A percentile compares a stretch with the other conserved stretches of the same genome.
phyloP scores from a whole-genome alignment of 2,329 filamentous ascomycete genomes.

The Aspergillus alliaceus region DNA sequence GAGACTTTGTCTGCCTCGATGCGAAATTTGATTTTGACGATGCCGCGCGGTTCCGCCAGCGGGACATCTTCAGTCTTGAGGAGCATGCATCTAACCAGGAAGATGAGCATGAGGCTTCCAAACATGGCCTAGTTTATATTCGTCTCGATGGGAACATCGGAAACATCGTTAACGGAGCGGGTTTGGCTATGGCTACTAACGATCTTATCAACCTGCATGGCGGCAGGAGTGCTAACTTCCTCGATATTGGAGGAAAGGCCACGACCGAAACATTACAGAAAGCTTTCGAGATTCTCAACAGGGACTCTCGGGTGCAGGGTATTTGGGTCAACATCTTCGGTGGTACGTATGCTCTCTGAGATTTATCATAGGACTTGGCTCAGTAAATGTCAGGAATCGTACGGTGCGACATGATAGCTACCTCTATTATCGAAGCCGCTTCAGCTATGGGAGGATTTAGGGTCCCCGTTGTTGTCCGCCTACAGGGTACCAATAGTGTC shows the following conservation, averaged over 20 bases:
- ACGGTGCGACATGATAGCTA: constrained; percentile 53
- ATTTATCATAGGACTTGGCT: not conserved
- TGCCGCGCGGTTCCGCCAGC: constrained; percentile 45
- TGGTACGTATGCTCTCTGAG: constrained; percentile 17
- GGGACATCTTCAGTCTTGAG: constrained; percentile 39
- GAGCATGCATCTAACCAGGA: constrained; percentile 34
- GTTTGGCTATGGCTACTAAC: constrained; percentile 38
- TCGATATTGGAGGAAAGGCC: constrained; percentile 33
- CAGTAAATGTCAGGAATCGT: constrained; percentile 43
- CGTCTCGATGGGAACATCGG: constrained; percentile 34
- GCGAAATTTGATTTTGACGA: constrained; percentile 53
- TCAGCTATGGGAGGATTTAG: constrained; percentile 37
- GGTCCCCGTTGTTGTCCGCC: constrained; percentile 48
- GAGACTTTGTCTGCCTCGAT: constrained; percentile 35
- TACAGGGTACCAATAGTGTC: constrained; percentile 51
- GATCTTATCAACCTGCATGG: constrained; percentile 28
- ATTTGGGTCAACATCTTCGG: constrained; percentile 60
- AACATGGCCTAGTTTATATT: constrained; percentile 31
- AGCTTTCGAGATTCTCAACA: constrained; percentile 29
- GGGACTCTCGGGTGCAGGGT: constrained; percentile 24
- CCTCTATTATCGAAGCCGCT: constrained; percentile 49
- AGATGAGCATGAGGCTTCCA: constrained; percentile 37
- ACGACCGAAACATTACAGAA: constrained; percentile 27
- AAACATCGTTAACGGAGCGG: constrained; percentile 35
- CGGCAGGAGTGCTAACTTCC: constrained; percentile 33